A percentile compares a stretch with the other conserved stretches of the same genome.
Evolutionary conservation across 139 green algal species (phyloP).

Genomic region (Chlamydomonas schloesseri): DNA sequence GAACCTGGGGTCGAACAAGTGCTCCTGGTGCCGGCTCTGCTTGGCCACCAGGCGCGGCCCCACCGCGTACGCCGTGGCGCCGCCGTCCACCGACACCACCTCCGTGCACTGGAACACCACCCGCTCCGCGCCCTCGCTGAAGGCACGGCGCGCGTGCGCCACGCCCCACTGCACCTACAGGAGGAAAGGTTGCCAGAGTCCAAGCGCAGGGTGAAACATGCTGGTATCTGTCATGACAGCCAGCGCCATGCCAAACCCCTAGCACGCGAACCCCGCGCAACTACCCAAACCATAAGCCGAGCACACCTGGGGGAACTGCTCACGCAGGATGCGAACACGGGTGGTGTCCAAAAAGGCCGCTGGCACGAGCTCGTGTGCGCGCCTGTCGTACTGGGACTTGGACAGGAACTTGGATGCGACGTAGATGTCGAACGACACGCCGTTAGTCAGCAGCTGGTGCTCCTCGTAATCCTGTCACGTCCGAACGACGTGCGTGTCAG

Average conservation of each 20-base stretch:
- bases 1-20: neutral
- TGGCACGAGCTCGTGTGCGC: neutral
- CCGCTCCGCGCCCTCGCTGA: conserved; percentile 50
- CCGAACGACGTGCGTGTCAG: too few species aligned
- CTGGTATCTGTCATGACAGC: too few species aligned
- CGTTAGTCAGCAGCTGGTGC: neutral
- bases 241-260: too few species aligned
- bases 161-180: conserved; percentile 1
- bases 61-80: neutral
- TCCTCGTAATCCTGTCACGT: conserved; percentile 7
- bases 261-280: too few species aligned
- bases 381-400: conserved; percentile 10
- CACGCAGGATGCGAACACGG: too few species aligned
- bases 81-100: conserved; percentile 40
- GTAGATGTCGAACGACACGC: conserved; percentile 11
- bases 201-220: too few species aligned
- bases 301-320: too few species aligned
- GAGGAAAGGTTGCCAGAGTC: too few species aligned
- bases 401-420: neutral
- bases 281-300: too few species aligned
- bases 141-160: conserved; percentile 15
- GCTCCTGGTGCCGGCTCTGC: neutral
- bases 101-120: conserved; percentile 53
- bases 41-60: conserved; percentile 28
- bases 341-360: neutral